phyloP scores from a whole-genome alignment of 2,329 filamentous ascomycete species.

The Alternaria tenuissima region DNA sequence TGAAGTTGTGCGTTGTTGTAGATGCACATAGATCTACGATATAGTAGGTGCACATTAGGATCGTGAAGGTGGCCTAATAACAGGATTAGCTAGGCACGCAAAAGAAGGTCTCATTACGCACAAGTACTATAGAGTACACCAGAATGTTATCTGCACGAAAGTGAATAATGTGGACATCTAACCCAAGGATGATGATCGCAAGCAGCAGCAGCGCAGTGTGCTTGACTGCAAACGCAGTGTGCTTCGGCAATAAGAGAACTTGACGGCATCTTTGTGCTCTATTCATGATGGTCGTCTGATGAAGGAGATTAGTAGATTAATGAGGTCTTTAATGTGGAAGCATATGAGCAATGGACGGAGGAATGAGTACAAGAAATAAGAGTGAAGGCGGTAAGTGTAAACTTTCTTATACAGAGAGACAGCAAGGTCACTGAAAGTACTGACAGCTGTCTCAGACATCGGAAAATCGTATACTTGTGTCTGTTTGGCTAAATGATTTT shows the following conservation, averaged over 20 bases:
- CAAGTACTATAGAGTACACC: neutral
- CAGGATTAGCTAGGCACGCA: neutral
- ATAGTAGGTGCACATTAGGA: neutral
- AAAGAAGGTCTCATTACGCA: neutral
- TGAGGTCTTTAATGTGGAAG: neutral
- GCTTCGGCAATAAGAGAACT: too few relatives aligned
- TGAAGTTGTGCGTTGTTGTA: neutral
- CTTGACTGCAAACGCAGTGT: neutral
- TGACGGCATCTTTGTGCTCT: neutral
- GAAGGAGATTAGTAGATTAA: neutral
- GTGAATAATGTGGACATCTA: neutral
- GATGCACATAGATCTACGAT: neutral
- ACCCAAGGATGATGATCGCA: neutral
- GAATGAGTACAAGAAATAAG: neutral
- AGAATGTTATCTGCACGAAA: neutral
- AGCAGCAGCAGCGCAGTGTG: neutral
- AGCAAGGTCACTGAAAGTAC: neutral
- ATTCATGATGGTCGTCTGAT: neutral
- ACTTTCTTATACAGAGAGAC: neutral
- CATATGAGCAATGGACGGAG: neutral
- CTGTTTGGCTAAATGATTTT: neutral
- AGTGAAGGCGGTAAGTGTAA: neutral
- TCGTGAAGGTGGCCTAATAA: neutral
- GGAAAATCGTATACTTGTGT: neutral
- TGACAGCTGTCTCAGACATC: neutral